A percentile compares a stretch with the other conserved stretches of the same genome.
phyloP scores from a whole-genome alignment of 441 rosid genomes.

The Sinapis alba region DNA sequence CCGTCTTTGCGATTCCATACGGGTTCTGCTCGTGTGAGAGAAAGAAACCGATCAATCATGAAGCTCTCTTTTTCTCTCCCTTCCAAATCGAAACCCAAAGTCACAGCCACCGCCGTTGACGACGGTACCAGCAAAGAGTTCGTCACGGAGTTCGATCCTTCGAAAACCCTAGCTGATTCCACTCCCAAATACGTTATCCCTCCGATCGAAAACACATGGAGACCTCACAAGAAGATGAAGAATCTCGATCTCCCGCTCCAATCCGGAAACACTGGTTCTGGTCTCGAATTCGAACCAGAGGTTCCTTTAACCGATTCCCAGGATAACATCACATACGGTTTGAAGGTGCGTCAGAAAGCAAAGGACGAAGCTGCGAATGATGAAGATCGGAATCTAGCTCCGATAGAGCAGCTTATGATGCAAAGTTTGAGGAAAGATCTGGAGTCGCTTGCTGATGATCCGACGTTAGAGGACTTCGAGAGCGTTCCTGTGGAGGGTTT shows the following conservation, averaged over 20 bases:
- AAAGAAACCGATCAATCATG: constrained; percentile 36
- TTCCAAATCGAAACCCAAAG: constrained; percentile 52
- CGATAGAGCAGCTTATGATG: constrained; percentile 46
- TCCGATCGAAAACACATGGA: constrained; percentile 69
- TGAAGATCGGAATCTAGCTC: constrained; percentile 16
- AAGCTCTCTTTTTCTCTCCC: constrained; percentile 77
- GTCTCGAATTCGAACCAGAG: constrained; percentile 58
- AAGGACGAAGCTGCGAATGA: constrained; percentile 5
- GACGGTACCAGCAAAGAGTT: constrained; percentile 41
- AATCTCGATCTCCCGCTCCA: constrained; percentile 60
- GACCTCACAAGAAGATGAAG: constrained; percentile 75
- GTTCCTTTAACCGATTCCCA: constrained; percentile 36
- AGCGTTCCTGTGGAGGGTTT: constrained; percentile 78
- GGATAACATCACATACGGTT: constrained; percentile 54
- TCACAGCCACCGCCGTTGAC: constrained; percentile 35
- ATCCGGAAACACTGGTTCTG: constrained; percentile 41
- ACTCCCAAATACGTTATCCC: constrained; percentile 53
- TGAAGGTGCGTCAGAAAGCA: constrained; percentile 53
- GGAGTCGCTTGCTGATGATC: constrained; percentile 62
- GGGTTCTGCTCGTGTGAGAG: background rate
- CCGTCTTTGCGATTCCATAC: too few relatives aligned
- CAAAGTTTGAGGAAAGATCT: constrained; percentile 57
- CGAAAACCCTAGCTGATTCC: constrained; percentile 46
- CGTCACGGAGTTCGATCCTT: constrained; percentile 76
- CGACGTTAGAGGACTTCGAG: constrained; percentile 60